A percentile compares a stretch with the other conserved stretches of the same genome.
These are phyloP conservation scores for Auriculariales sp. DNA, from an alignment of 768 basidiomycete genomes.

Conservation along the genomic window DNA sequence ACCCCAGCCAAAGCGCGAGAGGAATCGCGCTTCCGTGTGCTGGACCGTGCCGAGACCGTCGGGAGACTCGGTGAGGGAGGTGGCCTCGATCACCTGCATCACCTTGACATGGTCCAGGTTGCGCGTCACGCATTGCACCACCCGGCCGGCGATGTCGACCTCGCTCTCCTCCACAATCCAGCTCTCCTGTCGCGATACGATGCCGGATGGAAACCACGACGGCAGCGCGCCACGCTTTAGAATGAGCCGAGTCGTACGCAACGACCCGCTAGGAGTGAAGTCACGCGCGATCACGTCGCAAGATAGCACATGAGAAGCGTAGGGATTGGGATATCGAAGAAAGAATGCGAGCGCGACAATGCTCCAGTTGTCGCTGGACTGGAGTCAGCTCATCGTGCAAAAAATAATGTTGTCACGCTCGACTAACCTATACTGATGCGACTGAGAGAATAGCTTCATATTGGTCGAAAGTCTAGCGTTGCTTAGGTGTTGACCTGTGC, in stretches of 20 bases:
- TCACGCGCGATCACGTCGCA: constrained; percentile 88
- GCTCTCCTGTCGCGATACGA: constrained; percentile 72
- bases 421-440: constrained; percentile 42
- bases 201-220: constrained; percentile 76
- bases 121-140: constrained; percentile 64
- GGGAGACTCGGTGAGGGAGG: constrained; percentile 48
- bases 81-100: constrained; percentile 81
- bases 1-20: constrained; percentile 86
- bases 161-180: constrained; percentile 95
- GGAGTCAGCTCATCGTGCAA: constrained; percentile 1
- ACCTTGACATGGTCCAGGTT: constrained; percentile 92
- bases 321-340: constrained; percentile 90
- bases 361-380: constrained; percentile 74
- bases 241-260: constrained; percentile 81
- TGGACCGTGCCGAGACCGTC: constrained; percentile 77
- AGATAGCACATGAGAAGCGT: constrained; percentile 83
- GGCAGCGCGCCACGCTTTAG: constrained; percentile 86
- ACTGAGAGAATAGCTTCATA: constrained; percentile 42
- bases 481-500: background rate
- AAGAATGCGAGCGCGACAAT: constrained; percentile 90
- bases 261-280: constrained; percentile 54
- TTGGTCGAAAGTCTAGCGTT: background rate
- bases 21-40: constrained; percentile 71
- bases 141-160: constrained; percentile 70
- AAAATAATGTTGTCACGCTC: background rate